phyloP scores from a whole-genome alignment of 345 rosid species.

The Balakata baccata region DNA sequence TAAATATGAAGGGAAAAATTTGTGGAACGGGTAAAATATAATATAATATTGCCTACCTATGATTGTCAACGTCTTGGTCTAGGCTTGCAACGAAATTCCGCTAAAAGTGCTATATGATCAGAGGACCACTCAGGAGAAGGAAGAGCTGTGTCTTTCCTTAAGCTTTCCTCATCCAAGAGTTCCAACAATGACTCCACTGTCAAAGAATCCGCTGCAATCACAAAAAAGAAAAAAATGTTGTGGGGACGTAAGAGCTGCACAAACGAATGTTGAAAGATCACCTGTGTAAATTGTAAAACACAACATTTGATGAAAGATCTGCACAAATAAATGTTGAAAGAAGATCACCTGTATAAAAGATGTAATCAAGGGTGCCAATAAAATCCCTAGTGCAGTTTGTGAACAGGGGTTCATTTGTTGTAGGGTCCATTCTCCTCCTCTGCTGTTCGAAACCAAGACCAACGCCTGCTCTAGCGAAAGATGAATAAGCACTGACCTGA shows the following conservation, averaged over 20 bases:
- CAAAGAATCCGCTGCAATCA: constrained; percentile 78
- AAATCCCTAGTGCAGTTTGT: constrained; percentile 95
- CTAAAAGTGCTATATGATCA: constrained; percentile 92
- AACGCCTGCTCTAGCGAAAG: constrained; percentile 69
- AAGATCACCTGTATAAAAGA: constrained; percentile 82
- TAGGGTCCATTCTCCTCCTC: constrained; percentile 78
- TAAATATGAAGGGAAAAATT: background rate
- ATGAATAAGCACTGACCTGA: constrained; percentile 99
- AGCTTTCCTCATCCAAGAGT: constrained; percentile 94
- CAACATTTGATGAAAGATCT: background rate
- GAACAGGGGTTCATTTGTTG: constrained; percentile 89
- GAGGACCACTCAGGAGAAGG: constrained; percentile 99
- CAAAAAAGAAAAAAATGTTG: background rate
- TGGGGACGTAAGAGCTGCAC: too few species aligned
- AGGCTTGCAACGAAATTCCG: constrained; percentile 91
- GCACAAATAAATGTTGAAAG: background rate
- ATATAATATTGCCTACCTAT: constrained; percentile 24
- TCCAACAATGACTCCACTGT: constrained; percentile 91
- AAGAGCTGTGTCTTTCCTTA: constrained; percentile 98
- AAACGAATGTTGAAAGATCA: too few species aligned
- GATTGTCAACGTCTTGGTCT: constrained; percentile 77
- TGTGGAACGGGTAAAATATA: background rate
- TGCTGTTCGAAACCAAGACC: constrained; percentile 65
- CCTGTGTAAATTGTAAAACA: too few species aligned
- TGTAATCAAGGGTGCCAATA: constrained; percentile 86